Base-by-base conservation (phyloP, 345 rosid species). In the Melaleuca quinquenervia region DNA sequence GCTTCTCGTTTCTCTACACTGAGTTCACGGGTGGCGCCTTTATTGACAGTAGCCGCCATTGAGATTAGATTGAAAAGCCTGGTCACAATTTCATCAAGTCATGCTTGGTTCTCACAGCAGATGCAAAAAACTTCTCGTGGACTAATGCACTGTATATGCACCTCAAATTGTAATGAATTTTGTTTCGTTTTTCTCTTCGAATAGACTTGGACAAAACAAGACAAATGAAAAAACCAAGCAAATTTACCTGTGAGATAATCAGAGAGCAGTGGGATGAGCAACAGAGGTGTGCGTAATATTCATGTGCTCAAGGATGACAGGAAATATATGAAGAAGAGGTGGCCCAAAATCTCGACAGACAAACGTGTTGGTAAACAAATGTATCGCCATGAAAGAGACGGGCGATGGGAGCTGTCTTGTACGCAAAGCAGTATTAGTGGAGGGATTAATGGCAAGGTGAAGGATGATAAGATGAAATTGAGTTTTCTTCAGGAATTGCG, bases 11-110 rank as follows among this genome's bases (percentile, higher is more conserved):
- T 91, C 56, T 84, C 91, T 29, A 94, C 94, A 11, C 11, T 84
- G 49, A 94, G 93, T 52, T 93, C 91, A 85, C 88, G 88, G 64
- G 89, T 36, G 12, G 84, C 52, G 48, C 80, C 26, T 32, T 70
- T 70, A 21, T 18, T 5, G 41, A 70, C 48, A 1, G 80, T 36
- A 70, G 48, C 80, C 80, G 80, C 80, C 80, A 70, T 70, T 9
- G 36, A 18, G 80, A 70, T 20, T 36, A 18, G 80, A 36, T 70
- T 9, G 10, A 7, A 52, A 64, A 16, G 82, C 60, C 41, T 53
- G 76, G 82, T 74, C 49, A 51, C 45, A 70, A 36, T 48, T 70
- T 70, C 48, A 9, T 36, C 26, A 36, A 70, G 44, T 70, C 80
- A 70, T 48, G 45, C 80, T 2, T 20, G 80, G 80, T 70, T 18